Evolutionary conservation across 257 asterid genomes (phyloP).

Genomic region (Solanum appendiculatum): DNA sequence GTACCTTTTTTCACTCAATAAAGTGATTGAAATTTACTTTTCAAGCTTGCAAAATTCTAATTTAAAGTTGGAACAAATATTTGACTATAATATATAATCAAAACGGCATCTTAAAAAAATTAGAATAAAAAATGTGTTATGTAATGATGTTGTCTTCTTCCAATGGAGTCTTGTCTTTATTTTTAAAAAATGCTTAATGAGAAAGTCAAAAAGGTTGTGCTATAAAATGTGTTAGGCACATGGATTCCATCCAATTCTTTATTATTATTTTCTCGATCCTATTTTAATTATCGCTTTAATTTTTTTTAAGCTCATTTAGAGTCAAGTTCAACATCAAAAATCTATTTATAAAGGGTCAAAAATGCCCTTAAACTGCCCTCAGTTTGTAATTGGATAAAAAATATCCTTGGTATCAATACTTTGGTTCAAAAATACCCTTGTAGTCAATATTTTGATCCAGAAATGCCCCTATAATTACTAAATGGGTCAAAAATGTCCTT

Average conservation of each 20-base stretch:
- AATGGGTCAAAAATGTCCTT: no score
- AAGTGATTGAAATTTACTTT: background rate
- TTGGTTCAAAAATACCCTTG: no score
- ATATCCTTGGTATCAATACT: no score
- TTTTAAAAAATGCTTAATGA: background rate
- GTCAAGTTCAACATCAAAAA: no score
- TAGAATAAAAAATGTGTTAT: background rate
- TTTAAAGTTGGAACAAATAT: background rate
- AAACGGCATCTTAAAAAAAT: background rate
- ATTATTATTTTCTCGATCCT: background rate
- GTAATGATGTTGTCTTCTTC: background rate
- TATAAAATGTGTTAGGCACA: background rate
- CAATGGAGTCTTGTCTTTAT: background rate
- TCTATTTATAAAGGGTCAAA: no score
- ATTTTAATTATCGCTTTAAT: background rate
- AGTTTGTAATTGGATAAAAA: no score
- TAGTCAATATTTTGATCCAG: no score
- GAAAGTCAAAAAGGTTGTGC: background rate
- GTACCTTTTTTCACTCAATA: background rate
- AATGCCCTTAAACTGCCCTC: no score
- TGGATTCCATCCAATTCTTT: background rate
- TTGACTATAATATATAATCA: background rate
- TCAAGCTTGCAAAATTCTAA: background rate
- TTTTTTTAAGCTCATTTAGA: no score
- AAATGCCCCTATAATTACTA: no score